A percentile compares a stretch with the other conserved stretches of the same genome.
phyloP scores from a whole-genome alignment of 192 early-diverging fungal genomes.

The Umbelopsis vinacea region DNA sequence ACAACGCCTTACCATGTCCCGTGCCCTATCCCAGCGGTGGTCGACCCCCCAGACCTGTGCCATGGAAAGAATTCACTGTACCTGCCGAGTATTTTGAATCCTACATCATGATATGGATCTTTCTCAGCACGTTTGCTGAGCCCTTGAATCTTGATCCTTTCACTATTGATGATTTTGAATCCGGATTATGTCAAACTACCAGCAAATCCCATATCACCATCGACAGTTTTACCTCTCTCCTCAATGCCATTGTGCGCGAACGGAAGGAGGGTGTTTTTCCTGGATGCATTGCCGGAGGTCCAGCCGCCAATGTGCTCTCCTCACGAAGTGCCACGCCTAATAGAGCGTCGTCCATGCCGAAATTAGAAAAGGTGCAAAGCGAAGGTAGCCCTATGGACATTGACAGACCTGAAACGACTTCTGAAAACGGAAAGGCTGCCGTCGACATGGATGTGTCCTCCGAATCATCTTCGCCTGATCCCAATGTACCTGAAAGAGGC shows the following conservation, averaged over 20 bases:
- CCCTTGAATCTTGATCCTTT: constrained; percentile 72
- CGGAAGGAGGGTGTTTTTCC: constrained; percentile 44
- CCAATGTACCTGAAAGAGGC: neutral
- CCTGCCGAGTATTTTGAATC: constrained; percentile 47
- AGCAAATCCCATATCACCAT: constrained; percentile 48
- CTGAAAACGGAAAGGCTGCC: constrained; percentile 1
- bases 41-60: constrained; percentile 46
- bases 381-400: constrained; percentile 31
- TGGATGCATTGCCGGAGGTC: constrained; percentile 26
- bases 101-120: constrained; percentile 68
- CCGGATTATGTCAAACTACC: constrained; percentile 58
- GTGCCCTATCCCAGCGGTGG: constrained; percentile 31
- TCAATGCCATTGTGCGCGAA: constrained; percentile 56
- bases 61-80: constrained; percentile 51
- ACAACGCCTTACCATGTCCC: neutral
- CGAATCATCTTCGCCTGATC: neutral
- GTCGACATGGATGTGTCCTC: neutral
- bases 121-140: constrained; percentile 64
- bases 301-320: neutral
- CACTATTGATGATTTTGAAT: constrained; percentile 79
- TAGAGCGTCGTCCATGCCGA: constrained; percentile 26
- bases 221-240: constrained; percentile 50
- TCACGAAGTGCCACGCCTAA: constrained; percentile 19
- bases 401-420: constrained; percentile 31
- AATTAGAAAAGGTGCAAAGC: neutral